phyloP scores from a whole-genome alignment of 768 basidiomycete genomes.

The Lanmaoa rubissima region DNA sequence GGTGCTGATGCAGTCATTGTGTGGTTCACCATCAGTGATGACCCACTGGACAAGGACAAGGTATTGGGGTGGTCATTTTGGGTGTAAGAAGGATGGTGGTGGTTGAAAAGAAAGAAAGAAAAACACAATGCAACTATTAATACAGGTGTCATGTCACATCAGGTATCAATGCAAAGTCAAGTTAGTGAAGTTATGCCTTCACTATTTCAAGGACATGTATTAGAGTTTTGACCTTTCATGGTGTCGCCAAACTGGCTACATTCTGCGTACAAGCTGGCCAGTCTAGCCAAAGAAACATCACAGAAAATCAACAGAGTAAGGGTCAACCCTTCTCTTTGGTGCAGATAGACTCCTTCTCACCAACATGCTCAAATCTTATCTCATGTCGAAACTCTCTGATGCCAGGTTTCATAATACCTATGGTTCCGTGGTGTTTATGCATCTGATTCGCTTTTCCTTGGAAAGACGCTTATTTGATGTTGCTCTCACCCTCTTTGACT shows the following conservation, averaged over 20 bases:
- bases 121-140: not conserved
- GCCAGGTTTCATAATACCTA: slow-evolving; percentile 30
- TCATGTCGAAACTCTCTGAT: slow-evolving; percentile 20
- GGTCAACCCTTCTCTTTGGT: no score
- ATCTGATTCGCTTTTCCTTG: slow-evolving; percentile 41
- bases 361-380: no score
- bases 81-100: slow-evolving; percentile 1
- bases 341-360: no score
- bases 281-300: no score
- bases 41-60: slow-evolving; percentile 77
- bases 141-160: slow-evolving; percentile 20
- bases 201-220: no score
- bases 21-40: slow-evolving; percentile 68
- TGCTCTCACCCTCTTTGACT: slow-evolving; percentile 41
- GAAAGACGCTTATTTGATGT: slow-evolving; percentile 35
- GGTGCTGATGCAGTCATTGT: slow-evolving; percentile 92
- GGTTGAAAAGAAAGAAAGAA: not conserved
- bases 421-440: slow-evolving; percentile 35
- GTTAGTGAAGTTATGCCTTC: no score
- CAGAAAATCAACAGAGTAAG: no score
- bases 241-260: no score
- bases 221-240: no score
- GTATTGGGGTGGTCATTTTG: no score
- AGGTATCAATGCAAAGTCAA: no score
- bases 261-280: no score